Evolutionary conservation across 352 stramenopile genomes (phyloP).

Genomic region (Phytophthora vignae): DNA sequence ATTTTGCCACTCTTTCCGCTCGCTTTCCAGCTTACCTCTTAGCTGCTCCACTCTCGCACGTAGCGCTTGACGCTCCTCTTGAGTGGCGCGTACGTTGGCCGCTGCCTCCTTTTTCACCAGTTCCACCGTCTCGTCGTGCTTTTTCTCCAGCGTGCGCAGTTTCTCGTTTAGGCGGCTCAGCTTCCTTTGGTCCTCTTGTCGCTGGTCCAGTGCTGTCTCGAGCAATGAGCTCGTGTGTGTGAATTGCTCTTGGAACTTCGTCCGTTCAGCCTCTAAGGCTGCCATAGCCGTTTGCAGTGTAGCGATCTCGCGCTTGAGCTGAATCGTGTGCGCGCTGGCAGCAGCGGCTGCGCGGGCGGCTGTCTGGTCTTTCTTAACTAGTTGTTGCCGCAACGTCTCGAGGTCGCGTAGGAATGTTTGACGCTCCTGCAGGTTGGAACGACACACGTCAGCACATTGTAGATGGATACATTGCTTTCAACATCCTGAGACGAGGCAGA

Average conservation of each 20-base stretch:
- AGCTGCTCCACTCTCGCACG: slow-evolving; percentile 70
- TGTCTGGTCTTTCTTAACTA: slow-evolving; percentile 79
- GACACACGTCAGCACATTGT: not conserved
- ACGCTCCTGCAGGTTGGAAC: slow-evolving; percentile 56
- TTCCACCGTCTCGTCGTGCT: slow-evolving; percentile 67
- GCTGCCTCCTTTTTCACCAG: slow-evolving; percentile 66
- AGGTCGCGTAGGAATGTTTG: slow-evolving; percentile 71
- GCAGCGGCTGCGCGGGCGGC: slow-evolving; percentile 53
- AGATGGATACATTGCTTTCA: slow-evolving; percentile 37
- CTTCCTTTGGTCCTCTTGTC: slow-evolving; percentile 72
- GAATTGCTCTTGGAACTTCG: slow-evolving; percentile 61
- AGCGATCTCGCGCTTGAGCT: slow-evolving; percentile 84
- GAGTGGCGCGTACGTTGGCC: slow-evolving; percentile 57
- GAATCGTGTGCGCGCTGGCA: slow-evolving; percentile 69
- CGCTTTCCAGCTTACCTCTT: slow-evolving; percentile 66
- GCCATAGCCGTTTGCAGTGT: slow-evolving; percentile 54
- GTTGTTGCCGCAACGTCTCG: slow-evolving; percentile 75
- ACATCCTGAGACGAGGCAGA: slow-evolving; percentile 9
- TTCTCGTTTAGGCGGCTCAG: slow-evolving; percentile 56
- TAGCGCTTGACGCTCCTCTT: slow-evolving; percentile 80
- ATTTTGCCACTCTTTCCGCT: slow-evolving; percentile 76
- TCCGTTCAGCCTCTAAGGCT: slow-evolving; percentile 56
- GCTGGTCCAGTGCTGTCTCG: slow-evolving; percentile 77
- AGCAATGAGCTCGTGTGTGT: slow-evolving; percentile 75
- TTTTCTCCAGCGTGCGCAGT: slow-evolving; percentile 66